phyloP scores from a whole-genome alignment of 2,329 filamentous ascomycete genomes.

The Fusarium sp. region DNA sequence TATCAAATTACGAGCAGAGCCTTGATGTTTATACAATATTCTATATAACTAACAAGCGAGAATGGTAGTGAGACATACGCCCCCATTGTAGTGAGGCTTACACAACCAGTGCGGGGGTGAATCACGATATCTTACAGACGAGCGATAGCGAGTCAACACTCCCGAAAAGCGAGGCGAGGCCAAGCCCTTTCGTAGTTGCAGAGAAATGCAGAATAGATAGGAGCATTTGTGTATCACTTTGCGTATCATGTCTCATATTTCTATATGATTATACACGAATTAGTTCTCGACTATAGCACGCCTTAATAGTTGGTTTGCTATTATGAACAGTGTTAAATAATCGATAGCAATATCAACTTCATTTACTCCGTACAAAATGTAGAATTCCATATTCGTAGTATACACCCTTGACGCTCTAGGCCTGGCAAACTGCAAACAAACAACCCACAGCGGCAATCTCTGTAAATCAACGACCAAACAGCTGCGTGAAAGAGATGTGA shows the following conservation, averaged over 20 bases:
- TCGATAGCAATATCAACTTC: neutral
- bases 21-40: constrained; percentile 35
- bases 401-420: neutral
- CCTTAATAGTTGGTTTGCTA: neutral
- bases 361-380: neutral
- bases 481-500: neutral
- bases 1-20: neutral
- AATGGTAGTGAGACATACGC: constrained; percentile 12
- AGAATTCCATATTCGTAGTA: neutral
- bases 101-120: constrained; percentile 24
- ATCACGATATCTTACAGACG: neutral
- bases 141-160: constrained; percentile 26
- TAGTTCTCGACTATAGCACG: neutral
- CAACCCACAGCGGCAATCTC: constrained; percentile 31
- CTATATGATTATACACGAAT: neutral
- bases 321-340: neutral
- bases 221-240: neutral
- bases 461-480: constrained; percentile 30
- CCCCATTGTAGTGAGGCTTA: constrained; percentile 1
- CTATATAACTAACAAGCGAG: neutral
- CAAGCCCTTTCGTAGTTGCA: neutral
- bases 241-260: neutral
- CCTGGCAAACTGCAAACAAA: neutral
- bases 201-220: neutral
- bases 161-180: constrained; percentile 29